Evolutionary conservation across 257 asterid species (phyloP).

Genomic region (Jacaranda mimosifolia): DNA sequence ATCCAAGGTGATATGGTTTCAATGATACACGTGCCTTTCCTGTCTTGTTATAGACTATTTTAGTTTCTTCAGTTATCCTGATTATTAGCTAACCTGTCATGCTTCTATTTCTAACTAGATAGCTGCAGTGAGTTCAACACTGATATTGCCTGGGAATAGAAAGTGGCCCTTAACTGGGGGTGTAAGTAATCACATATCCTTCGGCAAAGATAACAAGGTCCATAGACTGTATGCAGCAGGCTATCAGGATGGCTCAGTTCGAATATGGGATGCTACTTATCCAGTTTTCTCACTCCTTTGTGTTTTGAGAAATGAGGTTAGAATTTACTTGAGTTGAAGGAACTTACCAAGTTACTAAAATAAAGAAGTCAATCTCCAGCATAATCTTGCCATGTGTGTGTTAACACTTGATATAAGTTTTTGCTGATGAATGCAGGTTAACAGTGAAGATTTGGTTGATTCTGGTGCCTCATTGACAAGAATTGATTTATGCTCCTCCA

Average conservation of each 20-base stretch:
- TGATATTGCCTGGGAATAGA: conserved; percentile 51
- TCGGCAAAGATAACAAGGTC: conserved; percentile 56
- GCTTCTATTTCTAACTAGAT: conserved; percentile 48
- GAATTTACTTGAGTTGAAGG: conserved; percentile 30
- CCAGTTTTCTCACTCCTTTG: conserved; percentile 73
- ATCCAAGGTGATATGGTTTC: conserved; percentile 58
- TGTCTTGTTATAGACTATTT: conserved; percentile 25
- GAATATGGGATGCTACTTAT: conserved; percentile 88
- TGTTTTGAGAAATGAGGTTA: conserved; percentile 68
- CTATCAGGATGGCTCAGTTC: conserved; percentile 88
- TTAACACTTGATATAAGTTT: conserved; percentile 18
- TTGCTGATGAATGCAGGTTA: conserved; percentile 62
- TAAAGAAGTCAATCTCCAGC: not conserved
- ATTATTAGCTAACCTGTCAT: conserved; percentile 35
- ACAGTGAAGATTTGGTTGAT: conserved; percentile 49
- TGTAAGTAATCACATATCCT: conserved; percentile 58
- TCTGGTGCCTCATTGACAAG: conserved; percentile 65
- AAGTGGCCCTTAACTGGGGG: conserved; percentile 86
- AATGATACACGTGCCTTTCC: conserved; percentile 7
- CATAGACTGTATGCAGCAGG: conserved; percentile 75
- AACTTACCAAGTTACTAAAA: not conserved
- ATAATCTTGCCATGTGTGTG: not conserved
- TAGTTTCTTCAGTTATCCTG: conserved; percentile 33
- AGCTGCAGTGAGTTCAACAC: conserved; percentile 45
- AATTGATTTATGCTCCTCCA: conserved; percentile 71